Base-by-base conservation (phyloP, 75 land plant genomes). In the Pinus tabuliformis region DNA sequence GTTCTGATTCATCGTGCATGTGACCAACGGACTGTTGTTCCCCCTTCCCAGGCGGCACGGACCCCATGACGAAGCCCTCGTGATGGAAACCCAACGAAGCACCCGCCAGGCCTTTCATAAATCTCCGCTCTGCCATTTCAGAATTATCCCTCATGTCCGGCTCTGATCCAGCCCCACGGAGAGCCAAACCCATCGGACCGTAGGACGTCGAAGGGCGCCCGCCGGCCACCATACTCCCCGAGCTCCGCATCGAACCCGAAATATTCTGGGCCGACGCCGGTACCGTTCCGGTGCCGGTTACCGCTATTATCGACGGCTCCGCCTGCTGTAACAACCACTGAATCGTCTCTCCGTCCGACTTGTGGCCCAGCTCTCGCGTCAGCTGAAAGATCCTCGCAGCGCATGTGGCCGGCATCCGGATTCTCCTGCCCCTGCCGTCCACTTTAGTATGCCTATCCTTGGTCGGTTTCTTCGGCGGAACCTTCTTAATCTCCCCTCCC, bases 381-480 rank as follows among this genome's bases (percentile, higher is more conserved):
- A 93, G 94, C 85, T 95, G 98, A 68, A 95, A 95, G 26, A 95
- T 92, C 74, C 98, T 78, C 12, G 98, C 98, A 5, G 98, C 98
- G 74, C 98, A 95, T 13, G 94, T 84, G 30, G 91, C 94, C 21
- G 98, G 98, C 96, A 95, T 95, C 60, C 98, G 85, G 66, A 95
- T 95, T 36, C 98, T 78, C 33, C 98, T 83, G 26, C 98, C 98
- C 7, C 98, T 78, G 0, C 98, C 98, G 59, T 95, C 98, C 7
- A 95, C 98, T 78, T 95, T 95, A 58, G 90, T 91, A 79, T 95
- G 98, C 24, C 98, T 79, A 80, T 95, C 98, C 76, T 93, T 95
- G 6, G 21, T 60, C 20, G 21, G 22, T 60, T 60, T 60, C 62
- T 21, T 60, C 62, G 62, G 20, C 62, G 88, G 81, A 70, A 87